Conservation (phyloP, 352 stramenopile species). For the Phytophthora tentaculata region DNA sequence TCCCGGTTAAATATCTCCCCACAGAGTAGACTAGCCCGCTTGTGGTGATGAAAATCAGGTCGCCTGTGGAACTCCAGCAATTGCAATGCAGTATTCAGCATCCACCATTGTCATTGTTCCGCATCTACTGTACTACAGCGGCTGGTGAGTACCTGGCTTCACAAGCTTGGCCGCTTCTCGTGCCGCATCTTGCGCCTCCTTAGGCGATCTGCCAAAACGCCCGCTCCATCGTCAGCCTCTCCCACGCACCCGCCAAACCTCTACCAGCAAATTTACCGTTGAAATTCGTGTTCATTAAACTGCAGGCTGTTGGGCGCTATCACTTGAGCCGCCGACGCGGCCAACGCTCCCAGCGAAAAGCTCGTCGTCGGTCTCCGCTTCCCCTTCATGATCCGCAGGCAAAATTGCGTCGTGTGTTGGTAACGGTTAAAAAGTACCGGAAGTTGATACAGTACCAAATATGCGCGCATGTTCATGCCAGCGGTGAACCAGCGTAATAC, state of each 20-base stretch:
- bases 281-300: slow-evolving; percentile 80
- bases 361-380: slow-evolving; percentile 5
- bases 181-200: slow-evolving; percentile 63
- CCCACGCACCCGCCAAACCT: not conserved
- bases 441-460: not conserved
- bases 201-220: slow-evolving; percentile 47
- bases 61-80: slow-evolving; percentile 46
- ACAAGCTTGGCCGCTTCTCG: slow-evolving; percentile 66
- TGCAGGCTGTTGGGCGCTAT: slow-evolving; percentile 76
- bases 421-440: not conserved
- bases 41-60: slow-evolving; percentile 85
- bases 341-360: slow-evolving; percentile 43
- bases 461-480: too few species aligned
- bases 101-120: too few species aligned
- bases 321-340: slow-evolving; percentile 53
- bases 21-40: slow-evolving; percentile 75
- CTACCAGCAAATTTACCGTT: slow-evolving; percentile 40
- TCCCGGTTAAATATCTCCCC: slow-evolving; percentile 63
- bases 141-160: slow-evolving; percentile 50
- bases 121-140: not conserved
- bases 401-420: slow-evolving; percentile 3
- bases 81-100: not conserved
- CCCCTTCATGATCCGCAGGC: slow-evolving; percentile 3
- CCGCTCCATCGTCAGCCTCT: not conserved
- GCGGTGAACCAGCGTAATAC: too few species aligned